Evolutionary conservation across 2,329 filamentous ascomycete species (phyloP), one percentile per base, ranked within the genome.

Genomic region (Trichoderma koningii): DNA sequence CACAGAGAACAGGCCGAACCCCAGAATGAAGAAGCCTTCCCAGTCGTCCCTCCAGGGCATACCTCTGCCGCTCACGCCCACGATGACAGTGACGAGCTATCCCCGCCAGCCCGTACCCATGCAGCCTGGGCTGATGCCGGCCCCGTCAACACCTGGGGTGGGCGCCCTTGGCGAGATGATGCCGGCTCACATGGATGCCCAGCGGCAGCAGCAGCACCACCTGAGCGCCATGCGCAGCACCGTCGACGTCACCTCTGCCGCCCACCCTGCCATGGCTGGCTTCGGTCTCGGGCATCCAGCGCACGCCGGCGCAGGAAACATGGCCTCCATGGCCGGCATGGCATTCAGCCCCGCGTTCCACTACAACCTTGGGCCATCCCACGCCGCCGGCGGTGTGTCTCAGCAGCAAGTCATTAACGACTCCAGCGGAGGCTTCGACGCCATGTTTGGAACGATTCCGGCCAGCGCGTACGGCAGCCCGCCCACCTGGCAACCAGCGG

Each of bases 391-490:
- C 15, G n/a, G 26, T 15, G 61, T 63, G 47, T 26, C 59, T 30
- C 57, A 62, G 23, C 64, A 57, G 21, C 55, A 68, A 12, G 68
- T 72, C 48, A 73, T 75, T 51, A 71, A 74, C 57, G 74, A 76
- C 38, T 71, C 70, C 34, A 73, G 71, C 28, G 74, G 75, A n/a
- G 72, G 74, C 2, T 87, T 82, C 70, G 85, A 87, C 67, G 82
- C 84, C 12, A 87, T 88, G 83, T 88, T 88, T 70, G 83, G 84
- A 14, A 79, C 80, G 9, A 71, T 85, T 5, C 78, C 83, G 5
- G 83, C 83, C 19, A 84, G 84, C 57, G 78, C 81, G 0, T 84
- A 84, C 69, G 76, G 79, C n/a, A 84, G 81, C 55, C 80, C 82
- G 3, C 79, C 82, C 1, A 76, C 80, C 2, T 86, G 84, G 82